phyloP scores from a whole-genome alignment of 2,329 filamentous ascomycete species.

The Cladophialophora immunda region DNA sequence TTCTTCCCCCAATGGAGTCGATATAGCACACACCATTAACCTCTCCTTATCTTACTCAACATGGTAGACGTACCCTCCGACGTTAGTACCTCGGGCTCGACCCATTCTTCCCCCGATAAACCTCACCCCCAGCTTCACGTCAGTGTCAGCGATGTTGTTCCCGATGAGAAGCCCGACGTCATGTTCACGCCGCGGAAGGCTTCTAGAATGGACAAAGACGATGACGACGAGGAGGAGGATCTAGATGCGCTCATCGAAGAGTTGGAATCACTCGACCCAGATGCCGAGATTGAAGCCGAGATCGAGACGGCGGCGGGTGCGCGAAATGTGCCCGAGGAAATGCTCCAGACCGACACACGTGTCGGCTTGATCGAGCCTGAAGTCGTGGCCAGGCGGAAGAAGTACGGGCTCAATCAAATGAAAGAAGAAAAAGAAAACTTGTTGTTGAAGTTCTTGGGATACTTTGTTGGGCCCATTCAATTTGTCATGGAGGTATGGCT shows the following conservation, averaged over 20 bases:
- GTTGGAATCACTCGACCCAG: constrained; percentile 80
- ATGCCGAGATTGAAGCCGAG: constrained; percentile 68
- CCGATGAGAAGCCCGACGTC: constrained; percentile 24
- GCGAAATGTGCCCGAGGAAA: constrained; percentile 73
- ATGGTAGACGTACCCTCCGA: constrained; percentile 35
- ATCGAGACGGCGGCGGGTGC: constrained; percentile 61
- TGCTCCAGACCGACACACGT: constrained; percentile 78
- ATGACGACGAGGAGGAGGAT: constrained; percentile 81
- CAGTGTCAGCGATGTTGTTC: constrained; percentile 21
- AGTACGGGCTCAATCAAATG: constrained; percentile 87
- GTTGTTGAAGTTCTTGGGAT: constrained; percentile 80
- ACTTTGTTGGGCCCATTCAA: constrained; percentile 89
- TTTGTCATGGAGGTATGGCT: constrained; percentile 86
- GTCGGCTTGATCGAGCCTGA: constrained; percentile 77
- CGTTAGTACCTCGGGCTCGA: constrained; percentile 32
- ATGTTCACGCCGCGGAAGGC: constrained; percentile 22
- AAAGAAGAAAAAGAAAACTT: constrained; percentile 89
- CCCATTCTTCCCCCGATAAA: constrained; percentile 24
- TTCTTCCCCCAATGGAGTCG: constrained; percentile 27
- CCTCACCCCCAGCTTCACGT: constrained; percentile 22
- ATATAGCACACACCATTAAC: constrained; percentile 29
- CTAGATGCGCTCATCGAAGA: constrained; percentile 89
- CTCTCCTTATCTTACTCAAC: constrained; percentile 28
- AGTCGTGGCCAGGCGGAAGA: constrained; percentile 70
- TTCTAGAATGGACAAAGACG: constrained; percentile 52